Base-by-base conservation (phyloP, 2,329 filamentous ascomycete genomes). In the Phyllosticta citribraziliensis region DNA sequence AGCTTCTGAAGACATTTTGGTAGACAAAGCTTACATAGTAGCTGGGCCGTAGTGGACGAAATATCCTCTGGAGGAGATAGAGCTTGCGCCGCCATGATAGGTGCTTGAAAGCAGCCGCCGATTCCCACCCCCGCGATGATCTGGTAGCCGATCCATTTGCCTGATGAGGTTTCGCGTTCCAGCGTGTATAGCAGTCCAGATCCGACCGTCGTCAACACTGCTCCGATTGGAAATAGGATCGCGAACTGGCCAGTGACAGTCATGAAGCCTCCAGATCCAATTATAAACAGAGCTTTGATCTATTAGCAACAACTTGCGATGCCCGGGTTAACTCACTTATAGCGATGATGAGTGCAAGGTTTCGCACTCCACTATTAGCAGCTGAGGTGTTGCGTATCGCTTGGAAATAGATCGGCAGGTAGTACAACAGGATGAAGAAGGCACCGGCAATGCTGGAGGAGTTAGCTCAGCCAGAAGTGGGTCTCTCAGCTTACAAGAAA, bases 321-420 rank as follows among this genome's bases (percentile, higher is more conserved):
- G 14, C 19, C 9, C 5, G 24, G 24, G 19, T 5, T 20, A 27
- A 22, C 30, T 56, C 20, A 56, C 54, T 55, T 58, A 75, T 59
- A 54, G 75, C 68, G 50, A 74, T 61, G 14, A 76, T 64, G 14
- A 72, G 58, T 0, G 73, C 70, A 10, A 75, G 58, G 9, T 64
- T 69, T 55, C 64, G 65, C 33, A 75, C 71, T 9, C 73, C 74
- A 17, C 72, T 72, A 12, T 69, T 65, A 27, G 74, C 70, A n/a
- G 77, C 73, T 2, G 70, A 69, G 2, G 72, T 73, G 20, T 71
- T 68, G 65, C 76, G 75, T 59, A 74, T 72, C 33, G 74, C 72
- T 66, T 79, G 77, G 68, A 79, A 78, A 64, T 75, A 75, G 61
- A 74, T 70, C 19, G 72, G 72, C 17, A 79, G 67, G 63, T 73